These are phyloP conservation scores for Yamadazyma kanchanaburiensis DNA, from an alignment of 1,139 yeast genomes.

Conservation along the genomic window DNA sequence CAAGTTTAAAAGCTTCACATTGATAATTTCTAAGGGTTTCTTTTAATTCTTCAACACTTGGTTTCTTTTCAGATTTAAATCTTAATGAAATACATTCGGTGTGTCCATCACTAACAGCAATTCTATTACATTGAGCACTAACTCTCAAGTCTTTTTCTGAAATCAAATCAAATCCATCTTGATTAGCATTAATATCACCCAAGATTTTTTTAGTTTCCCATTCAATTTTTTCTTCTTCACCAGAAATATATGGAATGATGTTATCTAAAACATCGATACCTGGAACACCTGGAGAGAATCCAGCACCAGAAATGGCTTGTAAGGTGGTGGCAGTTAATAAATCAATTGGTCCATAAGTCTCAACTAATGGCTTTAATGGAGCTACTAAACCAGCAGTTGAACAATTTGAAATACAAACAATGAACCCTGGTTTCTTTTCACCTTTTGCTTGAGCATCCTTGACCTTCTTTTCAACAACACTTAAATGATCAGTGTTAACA, in stretches of 20 bases:
- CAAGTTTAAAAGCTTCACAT: conserved; percentile 78
- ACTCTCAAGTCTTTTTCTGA: conserved; percentile 74
- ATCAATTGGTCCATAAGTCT: conserved; percentile 84
- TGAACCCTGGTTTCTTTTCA: conserved; percentile 60
- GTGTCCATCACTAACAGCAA: conserved; percentile 96
- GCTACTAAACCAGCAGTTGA: conserved; percentile 98
- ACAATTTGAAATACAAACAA: conserved; percentile 95
- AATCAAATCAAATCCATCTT: conserved; percentile 58
- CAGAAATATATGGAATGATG: conserved; percentile 89
- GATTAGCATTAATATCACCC: conserved; percentile 56
- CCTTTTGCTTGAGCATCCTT: conserved; percentile 52
- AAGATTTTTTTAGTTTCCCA: conserved; percentile 97
- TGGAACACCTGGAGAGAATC: conserved; percentile 96
- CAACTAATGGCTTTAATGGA: conserved; percentile 89
- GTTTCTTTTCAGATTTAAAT: conserved; percentile 80
- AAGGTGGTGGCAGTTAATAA: conserved; percentile 85
- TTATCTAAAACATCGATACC: conserved; percentile 94
- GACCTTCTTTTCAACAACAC: conserved; percentile 63
- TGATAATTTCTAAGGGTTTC: conserved; percentile 65
- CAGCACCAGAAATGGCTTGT: conserved; percentile 98
- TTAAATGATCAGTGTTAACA: conserved; percentile 90
- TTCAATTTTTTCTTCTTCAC: conserved; percentile 98
- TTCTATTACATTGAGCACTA: conserved; percentile 95
- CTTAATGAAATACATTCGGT: conserved; percentile 90
- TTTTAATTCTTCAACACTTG: conserved; percentile 78